Base-by-base conservation (phyloP, 495 filamentous ascomycete genomes). In the Trichoderma parareesei region DNA sequence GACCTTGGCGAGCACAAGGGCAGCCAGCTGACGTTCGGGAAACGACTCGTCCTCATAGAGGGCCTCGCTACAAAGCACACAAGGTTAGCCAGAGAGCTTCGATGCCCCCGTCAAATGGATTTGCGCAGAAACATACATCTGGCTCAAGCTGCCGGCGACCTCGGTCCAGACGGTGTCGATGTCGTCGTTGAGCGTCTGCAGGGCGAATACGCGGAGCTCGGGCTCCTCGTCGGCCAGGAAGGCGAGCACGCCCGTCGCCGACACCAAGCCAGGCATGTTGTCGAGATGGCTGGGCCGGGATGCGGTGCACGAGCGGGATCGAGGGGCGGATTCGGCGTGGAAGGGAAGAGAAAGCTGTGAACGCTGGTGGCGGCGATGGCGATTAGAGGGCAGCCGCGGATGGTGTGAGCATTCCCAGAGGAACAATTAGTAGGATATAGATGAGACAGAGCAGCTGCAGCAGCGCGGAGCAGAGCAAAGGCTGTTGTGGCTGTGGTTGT, bases 111-210 rank as follows among this genome's bases (percentile, higher is more conserved):
- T 42, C 61, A n/a, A 27, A 27, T 2, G 27, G 9, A 61, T 11
- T 41, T 18, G 18, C 35, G 43, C 33, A 53, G 14, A 5, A 55
- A 83, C 91, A 76, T 79, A 97, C 93, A 99, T 97, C 77, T 97
- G 88, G 69, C 88, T 90, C 71, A 99, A 85, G 55, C 89, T 87
- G 60, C 87, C 91, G 38, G 93, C 92, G 60, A 99, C 90, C 80
- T 99, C 94, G 64, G 93, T 92, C 95, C 95, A 99, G 67, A 98
- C 83, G 62, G 92, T 87, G 75, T 98, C 92, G 71, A 99, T 94
- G 70, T 97, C 88, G 66, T 94, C 90, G 77, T 98, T 94, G 71
- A 98, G 84, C 66, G 89, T 91, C 81, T 93, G 88, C 71, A 99
- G 81, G 65, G 95, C 95, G 75, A 96, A 98, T 70, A 91, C 86